Conservation (phyloP, 2,329 filamentous ascomycete genomes). For the Teratosphaeria destructans region DNA sequence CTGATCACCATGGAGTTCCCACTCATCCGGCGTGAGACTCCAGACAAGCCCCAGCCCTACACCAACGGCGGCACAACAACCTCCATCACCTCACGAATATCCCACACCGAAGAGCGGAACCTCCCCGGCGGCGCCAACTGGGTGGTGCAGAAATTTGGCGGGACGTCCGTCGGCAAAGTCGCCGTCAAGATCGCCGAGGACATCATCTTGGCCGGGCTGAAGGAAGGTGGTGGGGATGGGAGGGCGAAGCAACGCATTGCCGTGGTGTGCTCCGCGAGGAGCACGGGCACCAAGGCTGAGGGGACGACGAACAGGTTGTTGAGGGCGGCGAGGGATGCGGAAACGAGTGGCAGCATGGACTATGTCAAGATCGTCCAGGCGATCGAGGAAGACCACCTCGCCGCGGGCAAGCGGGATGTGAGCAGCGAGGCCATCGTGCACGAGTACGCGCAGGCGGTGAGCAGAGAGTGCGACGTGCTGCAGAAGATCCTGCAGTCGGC, state of each 20-base stretch:
- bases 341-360: slow-evolving; percentile 34
- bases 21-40: slow-evolving; percentile 3
- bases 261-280: slow-evolving; percentile 90
- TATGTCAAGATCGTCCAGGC: slow-evolving; percentile 68
- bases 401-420: slow-evolving; percentile 48
- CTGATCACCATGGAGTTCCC: slow-evolving; percentile 6
- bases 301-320: slow-evolving; percentile 78
- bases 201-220: slow-evolving; percentile 52
- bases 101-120: slow-evolving; percentile 35
- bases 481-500: slow-evolving; percentile 61
- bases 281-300: slow-evolving; percentile 85
- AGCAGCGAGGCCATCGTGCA: slow-evolving; percentile 32
- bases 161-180: slow-evolving; percentile 92
- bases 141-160: slow-evolving; percentile 92
- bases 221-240: slow-evolving; percentile 26
- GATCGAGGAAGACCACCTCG: slow-evolving; percentile 72
- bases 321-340: slow-evolving; percentile 35
- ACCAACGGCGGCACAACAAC: not conserved
- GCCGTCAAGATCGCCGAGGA: slow-evolving; percentile 48
- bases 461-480: slow-evolving; percentile 69
- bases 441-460: slow-evolving; percentile 55
- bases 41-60: slow-evolving; percentile 1
- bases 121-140: slow-evolving; percentile 46
- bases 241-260: slow-evolving; percentile 57
- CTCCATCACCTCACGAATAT: slow-evolving; percentile 18